Evolutionary conservation across 805 yeast genomes (phyloP), one percentile per base, ranked within the genome.

Genomic region (Candida parachauliodes): DNA sequence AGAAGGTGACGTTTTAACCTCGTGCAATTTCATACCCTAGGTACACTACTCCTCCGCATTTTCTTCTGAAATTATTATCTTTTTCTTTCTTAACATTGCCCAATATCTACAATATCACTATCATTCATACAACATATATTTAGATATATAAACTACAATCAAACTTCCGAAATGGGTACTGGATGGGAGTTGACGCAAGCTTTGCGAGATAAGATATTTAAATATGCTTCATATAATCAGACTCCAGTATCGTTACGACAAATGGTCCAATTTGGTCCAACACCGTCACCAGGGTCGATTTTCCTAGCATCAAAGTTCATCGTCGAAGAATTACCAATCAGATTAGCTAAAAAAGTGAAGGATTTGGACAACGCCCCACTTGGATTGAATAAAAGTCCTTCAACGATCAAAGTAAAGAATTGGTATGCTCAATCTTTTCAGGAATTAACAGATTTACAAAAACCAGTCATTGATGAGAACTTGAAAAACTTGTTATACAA

Each of bases 401-500:
- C 88, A 2, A 86, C 89, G 34, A 65, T 75, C 36, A 73, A 79
- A 46, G 96, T 88, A 12, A 75, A 81, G 43, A 78, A 87, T 54
- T 88, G 96, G 96, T 88, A 88, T 56, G 89, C 89, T 1, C 93
- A 87, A 55, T 81, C 91, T 7, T 88, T 88, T 58, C 88, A 87
- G 49, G 91, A 88, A 54, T 71, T 88, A 47, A 77, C 83, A n/a
- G 57, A 70, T 9, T 60, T 88, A 29, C 76, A 78, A 9, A 72
- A 74, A 40, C 91, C 91, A 1, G 52, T 51, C 22, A 65, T 81
- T 31, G 62, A 65, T 32, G 65, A 55, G 12, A 71, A 69, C 32
- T 57, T 74, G 44, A 56, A 56, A 26, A 54, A 59, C 41, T 45
- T 70, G 42, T 55, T 76, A 21, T 33, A 21, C 18, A 33, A 26